A percentile compares a stretch with the other conserved stretches of the same genome.
These are phyloP conservation scores for Capillidium rhysosporum DNA, from an alignment of 371 early-diverging fungal genomes.

Conservation along the genomic window DNA sequence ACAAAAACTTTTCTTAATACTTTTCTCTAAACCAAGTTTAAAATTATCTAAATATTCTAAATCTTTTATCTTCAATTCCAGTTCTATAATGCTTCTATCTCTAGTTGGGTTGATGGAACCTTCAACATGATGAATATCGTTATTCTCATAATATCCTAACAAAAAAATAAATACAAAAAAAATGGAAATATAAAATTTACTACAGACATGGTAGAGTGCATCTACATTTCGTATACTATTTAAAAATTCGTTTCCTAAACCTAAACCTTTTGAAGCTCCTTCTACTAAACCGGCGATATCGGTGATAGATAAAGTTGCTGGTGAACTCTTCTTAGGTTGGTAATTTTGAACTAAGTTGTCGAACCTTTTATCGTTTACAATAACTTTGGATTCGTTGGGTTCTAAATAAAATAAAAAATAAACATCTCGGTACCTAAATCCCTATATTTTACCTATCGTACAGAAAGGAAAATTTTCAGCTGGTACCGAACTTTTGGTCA, in stretches of 20 bases:
- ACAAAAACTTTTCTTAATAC: background rate
- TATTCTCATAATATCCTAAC: conserved; percentile 16
- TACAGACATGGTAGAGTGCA: conserved; percentile 96
- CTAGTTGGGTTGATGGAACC: conserved; percentile 86
- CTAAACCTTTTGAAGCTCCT: conserved; percentile 78
- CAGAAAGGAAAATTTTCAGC: conserved; percentile 81
- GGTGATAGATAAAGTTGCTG: conserved; percentile 75
- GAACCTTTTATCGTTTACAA: conserved; percentile 87
- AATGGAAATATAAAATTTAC: conserved; percentile 22
- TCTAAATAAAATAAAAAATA: conserved; percentile 23
- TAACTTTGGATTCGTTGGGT: conserved; percentile 83
- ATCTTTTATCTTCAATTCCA: conserved; percentile 93
- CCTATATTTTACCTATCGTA: conserved; percentile 32
- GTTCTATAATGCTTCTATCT: conserved; percentile 91
- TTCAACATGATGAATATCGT: conserved; percentile 79
- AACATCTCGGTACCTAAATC: background rate
- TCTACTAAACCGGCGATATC: conserved; percentile 99
- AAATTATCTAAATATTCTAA: conserved; percentile 38
- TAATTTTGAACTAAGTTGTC: conserved; percentile 55
- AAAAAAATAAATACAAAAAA: no score
- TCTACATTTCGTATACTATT: conserved; percentile 94
- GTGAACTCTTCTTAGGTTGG: conserved; percentile 30
- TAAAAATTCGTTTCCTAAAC: conserved; percentile 97
- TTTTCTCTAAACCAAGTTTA: conserved; percentile 14
- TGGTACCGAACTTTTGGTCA: conserved; percentile 76